Percentiles rank a stretch among this genome's conserved stretches.
Conservation (phyloP, 139 green algal genomes). For the Chlorella sp. region DNA sequence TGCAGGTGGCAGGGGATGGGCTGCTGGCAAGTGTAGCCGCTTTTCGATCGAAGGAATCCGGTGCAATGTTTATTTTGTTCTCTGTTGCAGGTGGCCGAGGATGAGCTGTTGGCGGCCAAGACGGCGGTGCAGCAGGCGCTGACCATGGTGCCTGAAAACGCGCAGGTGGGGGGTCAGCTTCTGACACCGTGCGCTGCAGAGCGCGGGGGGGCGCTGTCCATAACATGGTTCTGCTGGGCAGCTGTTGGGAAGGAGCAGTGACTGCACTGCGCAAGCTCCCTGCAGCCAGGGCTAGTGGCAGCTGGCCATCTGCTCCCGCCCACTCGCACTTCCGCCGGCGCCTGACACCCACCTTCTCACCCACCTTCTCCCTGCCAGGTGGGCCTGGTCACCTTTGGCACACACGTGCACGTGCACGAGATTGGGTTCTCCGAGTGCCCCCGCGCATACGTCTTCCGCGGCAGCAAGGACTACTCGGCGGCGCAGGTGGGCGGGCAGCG, state of each 20-base stretch:
- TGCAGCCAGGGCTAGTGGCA: too few species aligned
- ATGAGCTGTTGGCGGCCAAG: slow-evolving; percentile 87
- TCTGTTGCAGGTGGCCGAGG: slow-evolving; percentile 76
- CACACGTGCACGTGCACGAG: slow-evolving; percentile 98
- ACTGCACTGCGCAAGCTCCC: too few species aligned
- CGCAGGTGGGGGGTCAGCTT: slow-evolving; percentile 30
- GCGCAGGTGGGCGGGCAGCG: slow-evolving; percentile 42
- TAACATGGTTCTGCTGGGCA: too few species aligned
- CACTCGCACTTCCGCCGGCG: too few species aligned
- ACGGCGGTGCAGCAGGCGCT: slow-evolving; percentile 80
- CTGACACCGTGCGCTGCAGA: too few species aligned
- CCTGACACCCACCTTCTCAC: background rate
- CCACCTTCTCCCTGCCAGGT: slow-evolving; percentile 52
- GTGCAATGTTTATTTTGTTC: too few species aligned
- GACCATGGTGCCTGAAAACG: slow-evolving; percentile 55
- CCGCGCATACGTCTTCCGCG: slow-evolving; percentile 95
- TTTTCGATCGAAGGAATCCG: too few species aligned
- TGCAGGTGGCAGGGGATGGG: too few species aligned
- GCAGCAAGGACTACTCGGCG: slow-evolving; percentile 88
- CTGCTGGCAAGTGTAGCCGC: too few species aligned
- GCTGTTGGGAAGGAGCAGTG: too few species aligned
- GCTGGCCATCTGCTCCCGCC: too few species aligned
- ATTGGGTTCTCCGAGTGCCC: slow-evolving; percentile 91
- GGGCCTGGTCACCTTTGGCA: slow-evolving; percentile 96
- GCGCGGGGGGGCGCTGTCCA: too few species aligned